Base-by-base conservation (phyloP, 2,329 filamentous ascomycete genomes). In the Trichophyton simii region DNA sequence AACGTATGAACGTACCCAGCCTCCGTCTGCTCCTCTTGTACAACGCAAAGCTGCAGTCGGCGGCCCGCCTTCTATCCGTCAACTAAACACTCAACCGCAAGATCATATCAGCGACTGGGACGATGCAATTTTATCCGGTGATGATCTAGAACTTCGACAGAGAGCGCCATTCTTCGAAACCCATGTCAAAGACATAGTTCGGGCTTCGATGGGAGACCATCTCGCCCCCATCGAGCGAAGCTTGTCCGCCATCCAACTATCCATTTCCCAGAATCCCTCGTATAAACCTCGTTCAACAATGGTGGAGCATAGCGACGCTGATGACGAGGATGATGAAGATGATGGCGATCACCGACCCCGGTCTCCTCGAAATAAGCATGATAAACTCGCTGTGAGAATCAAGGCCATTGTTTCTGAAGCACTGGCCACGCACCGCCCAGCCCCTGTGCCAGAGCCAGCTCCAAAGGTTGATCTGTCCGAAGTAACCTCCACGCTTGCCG, bases 71-170 rank as follows among this genome's bases (percentile, higher is more conserved):
- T 79, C 81, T 59, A 76, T 90, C 34, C 82, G 83, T 63, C 82
- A 83, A 60, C 78, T 89, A 60, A 84, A 86, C 67, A 82, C 80
- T 63, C 80, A 80, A 25, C 73, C 75, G 38, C 82, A 82, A 64
- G 78, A 86, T 15, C 85, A 87, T 25, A 82, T 85, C 63, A 96
- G 91, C 71, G 92, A 97, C 72, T 99, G 94, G 94, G 91, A 95
- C 69, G 87, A 87, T 70, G 84, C 87, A 55, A 86, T 96, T 64
- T 87, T 87, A 8, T 88, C 89, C 18, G 86, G 87, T 38, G 89
- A 95, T 68, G 89, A 95, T 62, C 83, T 85, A 58, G 96, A 95
- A 73, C 79, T 97, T 61, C 84, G 88, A 65, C 85, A 86, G 60
- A 85, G 91, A 57, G 89, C 88, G 65, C 83, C 84, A 55, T 97